Evolutionary conservation across 2,329 filamentous ascomycete genomes (phyloP).

Genomic region (Phyllosticta citribraziliensis): DNA sequence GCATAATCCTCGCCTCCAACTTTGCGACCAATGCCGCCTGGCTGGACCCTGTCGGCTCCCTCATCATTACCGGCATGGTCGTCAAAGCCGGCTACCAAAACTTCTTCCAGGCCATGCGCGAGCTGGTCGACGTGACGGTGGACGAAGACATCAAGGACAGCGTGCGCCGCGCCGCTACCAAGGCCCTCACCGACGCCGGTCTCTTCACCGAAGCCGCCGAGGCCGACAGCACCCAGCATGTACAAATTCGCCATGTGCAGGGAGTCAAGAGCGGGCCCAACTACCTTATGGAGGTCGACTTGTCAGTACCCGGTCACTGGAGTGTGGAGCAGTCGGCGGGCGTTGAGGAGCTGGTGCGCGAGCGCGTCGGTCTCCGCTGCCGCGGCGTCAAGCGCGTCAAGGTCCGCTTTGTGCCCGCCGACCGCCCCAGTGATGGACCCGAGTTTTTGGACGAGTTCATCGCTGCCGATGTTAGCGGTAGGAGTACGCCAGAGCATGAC

Average conservation of each 20-base stretch:
- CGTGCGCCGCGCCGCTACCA: slow-evolving; percentile 53
- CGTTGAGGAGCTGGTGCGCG: slow-evolving; percentile 65
- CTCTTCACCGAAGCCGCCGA: neutral
- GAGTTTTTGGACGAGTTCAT: slow-evolving; percentile 63
- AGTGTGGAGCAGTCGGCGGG: slow-evolving; percentile 59
- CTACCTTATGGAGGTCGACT: slow-evolving; percentile 82
- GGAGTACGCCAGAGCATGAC: slow-evolving; percentile 19
- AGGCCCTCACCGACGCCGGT: slow-evolving; percentile 17
- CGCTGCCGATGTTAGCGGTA: slow-evolving; percentile 19
- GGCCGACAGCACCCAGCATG: slow-evolving; percentile 32
- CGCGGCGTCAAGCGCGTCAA: slow-evolving; percentile 75
- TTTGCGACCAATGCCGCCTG: slow-evolving; percentile 75
- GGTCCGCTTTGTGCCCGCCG: slow-evolving; percentile 67
- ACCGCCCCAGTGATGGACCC: slow-evolving; percentile 27
- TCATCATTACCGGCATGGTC: slow-evolving; percentile 88
- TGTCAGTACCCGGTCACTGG: slow-evolving; percentile 69
- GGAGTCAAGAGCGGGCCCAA: slow-evolving; percentile 96
- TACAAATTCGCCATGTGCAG: slow-evolving; percentile 60
- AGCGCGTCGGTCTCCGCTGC: slow-evolving; percentile 63
- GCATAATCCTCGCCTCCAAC: slow-evolving; percentile 84
- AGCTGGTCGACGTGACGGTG: slow-evolving; percentile 83
- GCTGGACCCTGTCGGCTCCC: slow-evolving; percentile 87
- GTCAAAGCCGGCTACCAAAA: slow-evolving; percentile 84
- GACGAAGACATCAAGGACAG: slow-evolving; percentile 72
- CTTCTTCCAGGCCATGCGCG: slow-evolving; percentile 69